phyloP scores from a whole-genome alignment of 2,329 filamentous ascomycete genomes.

The Ramularia endophylla region DNA sequence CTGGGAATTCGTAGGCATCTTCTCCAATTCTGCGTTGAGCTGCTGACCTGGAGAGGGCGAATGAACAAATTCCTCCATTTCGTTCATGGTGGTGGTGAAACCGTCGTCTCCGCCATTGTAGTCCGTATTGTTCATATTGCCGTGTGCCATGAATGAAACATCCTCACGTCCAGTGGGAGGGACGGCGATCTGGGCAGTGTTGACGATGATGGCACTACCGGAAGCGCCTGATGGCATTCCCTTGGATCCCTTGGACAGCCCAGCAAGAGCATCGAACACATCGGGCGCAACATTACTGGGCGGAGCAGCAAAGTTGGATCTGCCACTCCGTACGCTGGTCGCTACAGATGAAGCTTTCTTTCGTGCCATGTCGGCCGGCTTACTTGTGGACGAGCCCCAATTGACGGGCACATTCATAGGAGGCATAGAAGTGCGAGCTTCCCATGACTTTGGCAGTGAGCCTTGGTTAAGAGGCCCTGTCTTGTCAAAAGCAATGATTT shows the following conservation, averaged over 20 bases:
- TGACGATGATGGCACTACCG: no score
- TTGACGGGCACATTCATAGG: neutral
- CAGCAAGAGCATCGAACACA: slow-evolving; percentile 14
- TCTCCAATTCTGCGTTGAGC: no score
- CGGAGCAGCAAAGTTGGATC: slow-evolving; percentile 1
- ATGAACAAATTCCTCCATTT: no score
- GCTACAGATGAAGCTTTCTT: slow-evolving; percentile 14
- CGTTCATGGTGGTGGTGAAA: no score
- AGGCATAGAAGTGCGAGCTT: slow-evolving; percentile 3
- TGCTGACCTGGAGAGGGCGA: no score
- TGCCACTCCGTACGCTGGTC: slow-evolving; percentile 6
- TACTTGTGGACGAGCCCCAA: neutral
- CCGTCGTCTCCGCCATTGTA: no score
- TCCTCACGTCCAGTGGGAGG: no score
- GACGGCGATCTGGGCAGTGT: no score
- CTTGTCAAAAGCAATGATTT: slow-evolving; percentile 24
- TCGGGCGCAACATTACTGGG: slow-evolving; percentile 13
- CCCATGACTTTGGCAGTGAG: slow-evolving; percentile 1
- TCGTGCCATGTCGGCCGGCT: neutral
- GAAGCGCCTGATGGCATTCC: no score
- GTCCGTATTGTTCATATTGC: no score
- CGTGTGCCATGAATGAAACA: no score
- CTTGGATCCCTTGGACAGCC: slow-evolving; percentile 3
- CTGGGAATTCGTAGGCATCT: no score
- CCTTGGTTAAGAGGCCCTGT: slow-evolving; percentile 30